Conservation (phyloP, 2,329 filamentous ascomycete species). For the Colletotrichum theobromicola region DNA sequence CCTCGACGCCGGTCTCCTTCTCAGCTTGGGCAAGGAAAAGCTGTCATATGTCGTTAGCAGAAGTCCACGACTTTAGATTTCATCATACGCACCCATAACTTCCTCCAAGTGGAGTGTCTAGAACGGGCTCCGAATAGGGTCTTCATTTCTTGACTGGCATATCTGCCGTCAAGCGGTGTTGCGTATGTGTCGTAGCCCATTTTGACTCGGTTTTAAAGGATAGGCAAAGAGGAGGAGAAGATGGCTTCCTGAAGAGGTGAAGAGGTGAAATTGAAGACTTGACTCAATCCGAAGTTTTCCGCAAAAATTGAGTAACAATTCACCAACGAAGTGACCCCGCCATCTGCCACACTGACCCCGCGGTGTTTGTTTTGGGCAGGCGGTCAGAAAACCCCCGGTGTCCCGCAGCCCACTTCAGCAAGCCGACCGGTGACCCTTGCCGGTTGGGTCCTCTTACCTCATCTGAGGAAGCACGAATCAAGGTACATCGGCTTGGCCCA, state of each 20-base stretch:
- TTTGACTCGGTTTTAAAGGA: neutral
- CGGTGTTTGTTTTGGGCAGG: conserved; percentile 5
- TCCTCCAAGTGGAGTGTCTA: conserved; percentile 79
- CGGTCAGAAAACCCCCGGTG: neutral
- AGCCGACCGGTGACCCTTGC: neutral
- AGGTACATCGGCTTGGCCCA: conserved; percentile 11
- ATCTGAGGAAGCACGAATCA: neutral
- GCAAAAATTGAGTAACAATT: neutral
- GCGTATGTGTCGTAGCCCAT: neutral
- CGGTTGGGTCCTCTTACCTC: neutral
- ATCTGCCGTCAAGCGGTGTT: conserved; percentile 71
- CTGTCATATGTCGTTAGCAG: neutral
- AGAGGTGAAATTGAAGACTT: neutral
- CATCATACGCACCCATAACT: conserved; percentile 68
- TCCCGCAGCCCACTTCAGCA: neutral
- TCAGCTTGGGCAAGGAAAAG: conserved; percentile 82
- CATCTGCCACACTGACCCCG: neutral
- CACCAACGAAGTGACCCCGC: conserved; percentile 2
- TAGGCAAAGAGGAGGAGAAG: neutral
- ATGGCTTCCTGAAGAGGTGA: neutral
- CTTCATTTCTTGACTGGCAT: conserved; percentile 78
- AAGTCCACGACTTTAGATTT: neutral
- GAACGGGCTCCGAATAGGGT: conserved; percentile 80
- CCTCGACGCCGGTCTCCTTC: conserved; percentile 76
- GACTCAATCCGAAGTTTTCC: neutral